These are phyloP conservation scores for Lanzia echinophila DNA, from an alignment of 2,329 filamentous ascomycete species.

Conservation along the genomic window DNA sequence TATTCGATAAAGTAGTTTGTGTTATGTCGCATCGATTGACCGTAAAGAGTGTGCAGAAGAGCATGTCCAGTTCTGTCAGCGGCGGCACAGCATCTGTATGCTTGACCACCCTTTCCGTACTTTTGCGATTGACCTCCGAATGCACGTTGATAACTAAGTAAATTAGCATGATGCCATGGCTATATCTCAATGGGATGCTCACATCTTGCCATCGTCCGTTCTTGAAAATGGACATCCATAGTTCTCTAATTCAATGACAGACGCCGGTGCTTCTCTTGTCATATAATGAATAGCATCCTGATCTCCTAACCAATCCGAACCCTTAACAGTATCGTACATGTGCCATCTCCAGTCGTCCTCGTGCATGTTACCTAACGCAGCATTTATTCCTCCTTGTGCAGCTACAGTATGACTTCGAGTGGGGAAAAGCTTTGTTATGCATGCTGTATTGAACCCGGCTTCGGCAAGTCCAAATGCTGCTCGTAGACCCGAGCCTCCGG, in stretches of 20 bases:
- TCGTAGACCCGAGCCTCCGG: constrained; percentile 56
- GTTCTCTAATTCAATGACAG: constrained; percentile 91
- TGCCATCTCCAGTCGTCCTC: constrained; percentile 98
- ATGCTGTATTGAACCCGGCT: constrained; percentile 58
- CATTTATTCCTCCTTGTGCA: constrained; percentile 60
- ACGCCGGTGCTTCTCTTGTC: constrained; percentile 87
- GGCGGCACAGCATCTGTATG: constrained; percentile 30
- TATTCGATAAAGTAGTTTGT: constrained; percentile 46
- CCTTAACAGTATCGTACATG: constrained; percentile 99
- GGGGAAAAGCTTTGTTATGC: constrained; percentile 60
- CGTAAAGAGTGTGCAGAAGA: constrained; percentile 44
- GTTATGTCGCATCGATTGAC: constrained; percentile 41
- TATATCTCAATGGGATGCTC: constrained; percentile 29
- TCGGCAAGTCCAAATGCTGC: constrained; percentile 59
- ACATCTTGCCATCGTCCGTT: constrained; percentile 95
- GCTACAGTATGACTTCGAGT: constrained; percentile 60
- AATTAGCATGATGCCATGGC: constrained; percentile 15
- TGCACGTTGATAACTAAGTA: constrained; percentile 45
- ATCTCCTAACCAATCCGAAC: constrained; percentile 94
- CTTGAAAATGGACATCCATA: constrained; percentile 95
- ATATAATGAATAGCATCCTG: constrained; percentile 99
- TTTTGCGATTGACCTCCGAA: constrained; percentile 41
- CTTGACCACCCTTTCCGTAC: constrained; percentile 43
- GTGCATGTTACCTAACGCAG: constrained; percentile 65
- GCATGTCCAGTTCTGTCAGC: constrained; percentile 42